Evolutionary conservation across 2,329 filamentous ascomycete species (phyloP), one percentile per base, ranked within the genome.

Genomic region (Drechslerella dactyloides): DNA sequence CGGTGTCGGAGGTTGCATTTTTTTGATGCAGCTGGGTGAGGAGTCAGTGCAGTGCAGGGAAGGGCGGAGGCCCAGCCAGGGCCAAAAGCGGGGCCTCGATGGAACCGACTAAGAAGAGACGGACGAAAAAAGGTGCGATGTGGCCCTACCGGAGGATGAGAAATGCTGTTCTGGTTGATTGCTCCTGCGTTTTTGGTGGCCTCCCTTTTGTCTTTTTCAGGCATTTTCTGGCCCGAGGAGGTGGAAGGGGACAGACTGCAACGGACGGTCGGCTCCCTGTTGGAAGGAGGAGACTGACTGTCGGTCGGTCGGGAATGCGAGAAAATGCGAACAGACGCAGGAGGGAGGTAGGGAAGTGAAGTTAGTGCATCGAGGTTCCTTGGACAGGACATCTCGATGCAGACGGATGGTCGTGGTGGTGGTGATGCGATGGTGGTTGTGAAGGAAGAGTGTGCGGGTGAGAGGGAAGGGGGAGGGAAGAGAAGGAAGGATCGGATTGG

Each of bases 151-250:
- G n/a, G n/a, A n/a, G n/a, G n/a, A n/a, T n/a, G n/a, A n/a, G n/a
- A n/a, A n/a, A n/a, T n/a, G n/a, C n/a, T n/a, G 44, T 21, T 48
- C 44, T 48, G 44, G 44, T 17, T 48, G 17, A 23, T 44, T 44
- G 65, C 66, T 70, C 66, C 59, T 70, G 66, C 66, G 62, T 63
- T 70, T 69, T 59, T 70, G 65, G 54, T 63, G 24, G 52, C 48
- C n/a, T n/a, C 58, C 35, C 62, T 69, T 69, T 61, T 61, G 64
- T 56, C 64, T 61, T 69, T 69, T 44, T 44, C 40, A 44, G 40
- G 40, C 40, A 44, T 44, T 44, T 44, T 37, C 33, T 33, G 4
- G 8, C 27, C 27, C 27, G 8, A 33, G 27, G 8, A 33, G 27
- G 4, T 8, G 51, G 27, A 69, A 69, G 64, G 61, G 33, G 57